phyloP scores from a whole-genome alignment of 2,329 filamentous ascomycete genomes.

The Fusarium falciforme region DNA sequence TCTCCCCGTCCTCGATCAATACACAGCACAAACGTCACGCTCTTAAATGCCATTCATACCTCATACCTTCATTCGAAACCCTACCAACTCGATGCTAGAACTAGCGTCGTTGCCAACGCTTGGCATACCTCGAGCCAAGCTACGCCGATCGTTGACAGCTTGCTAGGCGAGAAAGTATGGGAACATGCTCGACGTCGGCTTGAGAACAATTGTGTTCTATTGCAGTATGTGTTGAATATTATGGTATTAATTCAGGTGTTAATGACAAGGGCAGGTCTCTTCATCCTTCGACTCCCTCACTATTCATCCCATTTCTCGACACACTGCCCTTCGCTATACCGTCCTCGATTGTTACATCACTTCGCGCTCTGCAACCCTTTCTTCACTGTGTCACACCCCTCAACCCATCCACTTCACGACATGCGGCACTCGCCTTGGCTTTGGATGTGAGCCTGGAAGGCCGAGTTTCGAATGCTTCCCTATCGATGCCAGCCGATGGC shows the following conservation, averaged over 20 bases:
- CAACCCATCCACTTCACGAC: constrained; percentile 85
- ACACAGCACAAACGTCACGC: constrained; percentile 76
- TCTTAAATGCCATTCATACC: constrained; percentile 92
- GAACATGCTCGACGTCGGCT: constrained; percentile 94
- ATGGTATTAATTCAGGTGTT: not conserved
- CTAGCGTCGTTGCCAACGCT: constrained; percentile 93
- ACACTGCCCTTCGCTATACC: constrained; percentile 85
- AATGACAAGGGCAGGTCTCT: constrained; percentile 71
- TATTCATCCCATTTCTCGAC: constrained; percentile 83
- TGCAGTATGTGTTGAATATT: constrained; percentile 71
- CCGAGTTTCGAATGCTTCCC: constrained; percentile 77
- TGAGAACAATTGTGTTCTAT: constrained; percentile 91
- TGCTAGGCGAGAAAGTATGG: constrained; percentile 86
- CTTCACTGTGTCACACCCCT: constrained; percentile 86
- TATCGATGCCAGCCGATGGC: constrained; percentile 86
- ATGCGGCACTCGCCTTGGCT: constrained; percentile 83
- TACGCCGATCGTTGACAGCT: constrained; percentile 80
- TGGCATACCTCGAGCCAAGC: constrained; percentile 86
- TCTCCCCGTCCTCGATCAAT: not conserved
- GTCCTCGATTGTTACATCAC: constrained; percentile 77
- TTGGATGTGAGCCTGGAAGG: constrained; percentile 87
- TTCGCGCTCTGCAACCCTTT: constrained; percentile 88
- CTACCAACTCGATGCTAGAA: constrained; percentile 87
- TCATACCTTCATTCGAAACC: constrained; percentile 84
- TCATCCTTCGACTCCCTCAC: constrained; percentile 87